A percentile compares a stretch with the other conserved stretches of the same genome.
Evolutionary conservation across 805 yeast species (phyloP).

Genomic region (Zygotorulaspora chibaensis): DNA sequence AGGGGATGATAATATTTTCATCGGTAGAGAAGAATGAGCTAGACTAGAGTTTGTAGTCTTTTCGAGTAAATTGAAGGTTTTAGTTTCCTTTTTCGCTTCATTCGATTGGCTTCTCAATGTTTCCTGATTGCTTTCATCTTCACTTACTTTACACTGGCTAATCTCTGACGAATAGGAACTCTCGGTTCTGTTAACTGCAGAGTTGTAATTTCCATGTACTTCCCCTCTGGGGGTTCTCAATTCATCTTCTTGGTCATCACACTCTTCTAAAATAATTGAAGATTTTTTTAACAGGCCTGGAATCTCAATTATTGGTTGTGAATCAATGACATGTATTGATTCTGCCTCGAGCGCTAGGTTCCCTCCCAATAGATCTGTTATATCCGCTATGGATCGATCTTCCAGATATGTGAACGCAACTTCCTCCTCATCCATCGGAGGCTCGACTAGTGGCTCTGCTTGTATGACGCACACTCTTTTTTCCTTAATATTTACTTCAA

Average conservation of each 20-base stretch:
- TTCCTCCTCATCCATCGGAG: too few species aligned
- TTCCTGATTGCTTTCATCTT: neutral
- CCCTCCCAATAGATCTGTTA: neutral
- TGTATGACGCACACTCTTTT: neutral
- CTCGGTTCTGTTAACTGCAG: too few species aligned
- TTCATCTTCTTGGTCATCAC: neutral
- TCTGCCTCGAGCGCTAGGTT: neutral
- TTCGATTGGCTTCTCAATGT: neutral
- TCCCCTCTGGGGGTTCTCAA: too few species aligned
- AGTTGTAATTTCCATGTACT: too few species aligned
- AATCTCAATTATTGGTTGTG: conserved; percentile 3
- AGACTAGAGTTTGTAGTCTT: neutral
- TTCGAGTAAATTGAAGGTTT: neutral
- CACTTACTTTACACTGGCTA: neutral
- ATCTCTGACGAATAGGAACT: too few species aligned
- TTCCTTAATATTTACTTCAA: too few species aligned
- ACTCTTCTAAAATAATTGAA: neutral
- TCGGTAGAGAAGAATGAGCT: neutral
- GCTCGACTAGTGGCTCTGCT: conserved; percentile 8
- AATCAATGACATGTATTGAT: neutral
- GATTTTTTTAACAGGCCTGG: neutral
- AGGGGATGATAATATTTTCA: conserved; percentile 15
- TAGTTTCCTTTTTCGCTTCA: neutral
- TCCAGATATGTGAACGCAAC: too few species aligned
- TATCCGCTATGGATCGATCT: too few species aligned